Conservation (phyloP, 352 stramenopile species). For the Globisporangium cystogenes region DNA sequence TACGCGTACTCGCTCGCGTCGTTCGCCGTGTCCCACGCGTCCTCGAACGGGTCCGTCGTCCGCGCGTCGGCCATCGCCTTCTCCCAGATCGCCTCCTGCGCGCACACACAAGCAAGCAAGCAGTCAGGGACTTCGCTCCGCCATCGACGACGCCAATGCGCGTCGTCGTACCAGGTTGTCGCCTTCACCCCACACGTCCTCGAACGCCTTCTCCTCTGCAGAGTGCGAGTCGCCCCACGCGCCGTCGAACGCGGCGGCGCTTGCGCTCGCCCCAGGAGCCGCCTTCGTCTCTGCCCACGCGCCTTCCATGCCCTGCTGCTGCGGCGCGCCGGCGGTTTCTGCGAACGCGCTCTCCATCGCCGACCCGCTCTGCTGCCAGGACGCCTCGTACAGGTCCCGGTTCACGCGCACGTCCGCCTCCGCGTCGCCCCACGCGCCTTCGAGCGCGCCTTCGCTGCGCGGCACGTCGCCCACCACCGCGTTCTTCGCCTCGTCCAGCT, state of each 20-base stretch:
- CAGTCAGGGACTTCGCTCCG: too few relatives aligned
- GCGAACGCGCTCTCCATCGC: conserved; percentile 56
- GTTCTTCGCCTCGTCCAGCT: conserved; percentile 79
- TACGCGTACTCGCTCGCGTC: conserved; percentile 61
- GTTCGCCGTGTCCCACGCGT: conserved; percentile 54
- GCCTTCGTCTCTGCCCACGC: conserved; percentile 33
- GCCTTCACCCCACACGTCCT: conserved; percentile 48
- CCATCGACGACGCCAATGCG: too few relatives aligned
- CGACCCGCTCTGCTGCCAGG: conserved; percentile 34
- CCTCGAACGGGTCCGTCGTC: conserved; percentile 72
- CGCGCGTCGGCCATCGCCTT: conserved; percentile 70
- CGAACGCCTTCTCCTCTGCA: conserved; percentile 47
- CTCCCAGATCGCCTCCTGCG: conserved; percentile 66
- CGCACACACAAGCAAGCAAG: background rate
- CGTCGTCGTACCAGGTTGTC: conserved; percentile 56
- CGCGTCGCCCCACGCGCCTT: conserved; percentile 56
- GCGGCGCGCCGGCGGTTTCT: conserved; percentile 16
- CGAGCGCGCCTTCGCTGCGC: conserved; percentile 44
- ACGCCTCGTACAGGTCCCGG: conserved; percentile 52
- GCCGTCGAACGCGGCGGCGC: conserved; percentile 25
- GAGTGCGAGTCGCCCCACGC: conserved; percentile 45
- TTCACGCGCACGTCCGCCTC: conserved; percentile 42
- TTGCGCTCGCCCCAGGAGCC: conserved; percentile 6
- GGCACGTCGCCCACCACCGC: conserved; percentile 34
- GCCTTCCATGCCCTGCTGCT: conserved; percentile 29